phyloP scores from a whole-genome alignment of 2,329 filamentous ascomycete species.

The Orbilia ellipsospora region DNA sequence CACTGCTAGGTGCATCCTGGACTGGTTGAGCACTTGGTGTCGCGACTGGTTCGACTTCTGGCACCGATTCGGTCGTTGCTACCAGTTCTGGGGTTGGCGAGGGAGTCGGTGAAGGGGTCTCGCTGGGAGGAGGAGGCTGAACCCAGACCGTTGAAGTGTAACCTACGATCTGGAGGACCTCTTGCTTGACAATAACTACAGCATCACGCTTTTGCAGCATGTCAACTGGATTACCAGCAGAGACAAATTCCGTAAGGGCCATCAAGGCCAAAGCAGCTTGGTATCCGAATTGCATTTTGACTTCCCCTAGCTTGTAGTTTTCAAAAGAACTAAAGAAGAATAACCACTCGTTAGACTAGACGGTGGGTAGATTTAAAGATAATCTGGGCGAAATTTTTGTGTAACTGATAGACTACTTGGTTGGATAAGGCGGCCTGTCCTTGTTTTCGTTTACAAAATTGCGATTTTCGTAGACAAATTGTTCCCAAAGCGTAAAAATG shows the following conservation, averaged over 20 bases:
- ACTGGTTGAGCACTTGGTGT: slow-evolving; percentile 58
- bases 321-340: slow-evolving; percentile 1
- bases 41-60: slow-evolving; percentile 60
- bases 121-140: slow-evolving; percentile 49
- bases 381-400: slow-evolving; percentile 21
- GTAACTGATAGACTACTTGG: slow-evolving; percentile 24
- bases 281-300: slow-evolving; percentile 48
- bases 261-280: slow-evolving; percentile 33
- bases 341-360: background rate
- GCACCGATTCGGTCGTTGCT: slow-evolving; percentile 59
- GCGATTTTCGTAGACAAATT: slow-evolving; percentile 35
- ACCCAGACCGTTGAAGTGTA: slow-evolving; percentile 53
- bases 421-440: slow-evolving; percentile 39
- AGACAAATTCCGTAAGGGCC: slow-evolving; percentile 40
- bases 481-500: slow-evolving; percentile 31
- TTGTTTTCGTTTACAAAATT: slow-evolving; percentile 24
- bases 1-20: slow-evolving; percentile 4
- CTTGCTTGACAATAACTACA: slow-evolving; percentile 52
- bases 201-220: slow-evolving; percentile 46
- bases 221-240: slow-evolving; percentile 25
- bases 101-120: slow-evolving; percentile 32
- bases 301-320: background rate
- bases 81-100: slow-evolving; percentile 60
- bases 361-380: background rate
- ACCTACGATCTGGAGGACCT: slow-evolving; percentile 49